Conservation (phyloP, 345 rosid genomes). For the Corchorus capsularis region DNA sequence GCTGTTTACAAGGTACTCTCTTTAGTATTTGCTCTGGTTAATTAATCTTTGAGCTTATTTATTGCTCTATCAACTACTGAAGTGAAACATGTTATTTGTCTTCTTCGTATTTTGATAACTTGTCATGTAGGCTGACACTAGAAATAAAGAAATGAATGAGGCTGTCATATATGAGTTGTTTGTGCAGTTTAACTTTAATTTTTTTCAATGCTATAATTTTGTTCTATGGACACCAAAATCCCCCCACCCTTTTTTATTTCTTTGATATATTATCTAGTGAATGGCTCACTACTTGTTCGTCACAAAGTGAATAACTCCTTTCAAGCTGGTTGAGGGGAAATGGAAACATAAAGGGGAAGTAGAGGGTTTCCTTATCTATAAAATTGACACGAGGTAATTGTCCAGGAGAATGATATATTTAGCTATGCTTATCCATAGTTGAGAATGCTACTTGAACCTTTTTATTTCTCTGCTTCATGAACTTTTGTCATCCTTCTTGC, state of each 20-base stretch:
- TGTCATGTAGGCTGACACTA: not conserved
- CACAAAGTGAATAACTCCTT: not conserved
- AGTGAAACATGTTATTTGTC: not conserved
- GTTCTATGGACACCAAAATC: not conserved
- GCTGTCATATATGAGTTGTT: not conserved
- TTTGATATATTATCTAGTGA: not conserved
- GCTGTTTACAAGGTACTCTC: slow-evolving; percentile 67
- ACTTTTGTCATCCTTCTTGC: not conserved
- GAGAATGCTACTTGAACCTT: not conserved
- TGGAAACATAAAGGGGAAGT: not conserved
- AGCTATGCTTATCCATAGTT: not conserved
- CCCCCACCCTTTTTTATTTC: not conserved
- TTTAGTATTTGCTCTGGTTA: slow-evolving; percentile 2
- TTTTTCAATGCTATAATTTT: not conserved
- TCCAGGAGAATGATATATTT: not conserved
- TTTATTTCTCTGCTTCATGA: not conserved
- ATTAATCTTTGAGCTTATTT: slow-evolving; percentile 1
- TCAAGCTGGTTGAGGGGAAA: not conserved
- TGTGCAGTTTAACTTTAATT: slow-evolving; percentile 1
- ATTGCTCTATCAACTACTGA: not conserved
- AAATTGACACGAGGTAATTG: not conserved
- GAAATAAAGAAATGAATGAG: not conserved
- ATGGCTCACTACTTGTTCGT: not conserved
- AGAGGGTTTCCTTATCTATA: not conserved
- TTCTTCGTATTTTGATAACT: not conserved